Conservation (phyloP, 208 protist species). For the Acanthamoeba royreba region DNA sequence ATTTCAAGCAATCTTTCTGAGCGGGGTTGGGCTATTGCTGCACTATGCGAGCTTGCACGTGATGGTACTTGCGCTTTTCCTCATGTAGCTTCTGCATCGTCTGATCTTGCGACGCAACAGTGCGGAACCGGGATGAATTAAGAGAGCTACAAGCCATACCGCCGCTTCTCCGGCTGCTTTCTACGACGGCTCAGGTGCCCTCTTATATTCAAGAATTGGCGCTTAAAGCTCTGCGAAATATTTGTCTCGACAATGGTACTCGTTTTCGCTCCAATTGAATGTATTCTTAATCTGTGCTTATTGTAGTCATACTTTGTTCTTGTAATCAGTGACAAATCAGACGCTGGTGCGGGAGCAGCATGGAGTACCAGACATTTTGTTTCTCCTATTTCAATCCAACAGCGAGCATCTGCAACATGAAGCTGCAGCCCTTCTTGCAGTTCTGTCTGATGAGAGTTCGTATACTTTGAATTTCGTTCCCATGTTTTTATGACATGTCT, state of each 20-base stretch:
- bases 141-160: neutral
- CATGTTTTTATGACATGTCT: no score
- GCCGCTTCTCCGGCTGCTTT: neutral
- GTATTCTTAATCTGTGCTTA: no score
- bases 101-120: neutral
- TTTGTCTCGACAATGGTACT: conserved; percentile 5
- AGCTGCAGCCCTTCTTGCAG: neutral
- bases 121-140: neutral
- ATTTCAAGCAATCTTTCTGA: conserved; percentile 20
- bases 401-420: neutral
- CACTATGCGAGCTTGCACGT: neutral
- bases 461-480: neutral
- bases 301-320: neutral
- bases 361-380: neutral
- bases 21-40: neutral
- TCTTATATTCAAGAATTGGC: neutral
- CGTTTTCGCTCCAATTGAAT: no score
- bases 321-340: neutral
- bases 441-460: neutral
- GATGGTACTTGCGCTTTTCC: neutral
- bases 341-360: neutral
- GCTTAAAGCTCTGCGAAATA: neutral
- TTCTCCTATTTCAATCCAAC: neutral
- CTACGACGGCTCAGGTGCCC: neutral
- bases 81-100: no score